A percentile compares a stretch with the other conserved stretches of the same genome.
Evolutionary conservation across 768 basidiomycete genomes (phyloP).

Genomic region (Termitomyces sp.): DNA sequence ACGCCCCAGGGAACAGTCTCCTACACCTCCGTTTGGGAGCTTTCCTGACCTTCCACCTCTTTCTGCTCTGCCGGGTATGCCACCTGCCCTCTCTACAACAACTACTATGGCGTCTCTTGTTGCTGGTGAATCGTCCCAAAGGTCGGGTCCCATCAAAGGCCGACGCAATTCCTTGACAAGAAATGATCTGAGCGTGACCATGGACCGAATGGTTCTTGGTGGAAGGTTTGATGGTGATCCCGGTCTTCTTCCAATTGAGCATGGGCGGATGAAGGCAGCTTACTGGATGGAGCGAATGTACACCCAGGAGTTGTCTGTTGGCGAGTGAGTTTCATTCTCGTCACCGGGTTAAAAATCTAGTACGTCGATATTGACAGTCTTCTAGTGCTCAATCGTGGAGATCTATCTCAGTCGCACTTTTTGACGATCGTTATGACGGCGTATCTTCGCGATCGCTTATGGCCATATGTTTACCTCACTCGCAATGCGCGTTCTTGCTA

Average conservation of each 20-base stretch:
- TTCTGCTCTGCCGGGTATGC: constrained; percentile 46
- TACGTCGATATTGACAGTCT: constrained; percentile 1
- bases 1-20: constrained; percentile 27
- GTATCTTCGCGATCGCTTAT: constrained; percentile 44
- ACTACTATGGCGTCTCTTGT: constrained; percentile 48
- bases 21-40: constrained; percentile 29
- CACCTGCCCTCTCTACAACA: constrained; percentile 46
- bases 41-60: constrained; percentile 40
- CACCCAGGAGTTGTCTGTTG: constrained; percentile 38
- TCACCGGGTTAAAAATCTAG: not conserved
- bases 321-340: constrained; percentile 41
- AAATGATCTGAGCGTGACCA: constrained; percentile 52
- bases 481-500: constrained; percentile 41
- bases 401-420: constrained; percentile 50
- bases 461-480: constrained; percentile 48
- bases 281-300: constrained; percentile 69
- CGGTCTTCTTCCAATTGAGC: constrained; percentile 38
- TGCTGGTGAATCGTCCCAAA: constrained; percentile 27
- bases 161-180: constrained; percentile 43
- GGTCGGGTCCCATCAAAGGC: constrained; percentile 24
- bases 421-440: constrained; percentile 66
- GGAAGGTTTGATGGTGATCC: constrained; percentile 40
- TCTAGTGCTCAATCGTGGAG: constrained; percentile 38
- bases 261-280: constrained; percentile 63
- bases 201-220: constrained; percentile 69